Conservation (phyloP, 192 early-diverging fungal species). For the Dispira parvispora region DNA sequence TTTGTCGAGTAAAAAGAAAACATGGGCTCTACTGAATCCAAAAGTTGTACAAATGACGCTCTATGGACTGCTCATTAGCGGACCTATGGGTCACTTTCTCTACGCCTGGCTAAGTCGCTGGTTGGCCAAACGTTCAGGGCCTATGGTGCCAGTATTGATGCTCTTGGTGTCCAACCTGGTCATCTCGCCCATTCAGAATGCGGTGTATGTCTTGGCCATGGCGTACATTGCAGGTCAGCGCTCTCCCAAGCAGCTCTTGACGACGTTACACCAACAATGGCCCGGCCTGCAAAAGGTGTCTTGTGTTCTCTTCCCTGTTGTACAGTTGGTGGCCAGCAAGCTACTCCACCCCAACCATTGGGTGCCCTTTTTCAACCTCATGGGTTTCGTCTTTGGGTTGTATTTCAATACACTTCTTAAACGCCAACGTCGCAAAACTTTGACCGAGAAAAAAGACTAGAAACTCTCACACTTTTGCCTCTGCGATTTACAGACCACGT, state of each 20-base stretch:
- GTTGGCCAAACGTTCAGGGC: conserved; percentile 46
- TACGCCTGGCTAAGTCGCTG: conserved; percentile 59
- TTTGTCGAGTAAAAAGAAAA: conserved; percentile 13
- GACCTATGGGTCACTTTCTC: conserved; percentile 66
- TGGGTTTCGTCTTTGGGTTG: conserved; percentile 61
- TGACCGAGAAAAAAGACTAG: no score
- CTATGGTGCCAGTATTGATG: conserved; percentile 46
- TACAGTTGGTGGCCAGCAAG: conserved; percentile 62
- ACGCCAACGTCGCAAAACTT: conserved; percentile 10
- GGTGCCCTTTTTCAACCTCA: conserved; percentile 82
- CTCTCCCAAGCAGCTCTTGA: conserved; percentile 27
- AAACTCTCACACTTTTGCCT: no score
- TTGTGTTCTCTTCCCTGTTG: conserved; percentile 62
- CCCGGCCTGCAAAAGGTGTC: conserved; percentile 66
- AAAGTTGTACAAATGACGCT: conserved; percentile 64
- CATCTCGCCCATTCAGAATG: conserved; percentile 73
- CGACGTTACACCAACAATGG: conserved; percentile 38
- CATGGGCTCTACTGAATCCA: conserved; percentile 31
- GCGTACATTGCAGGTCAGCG: conserved; percentile 61
- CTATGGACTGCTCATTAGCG: conserved; percentile 64
- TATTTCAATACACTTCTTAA: conserved; percentile 66
- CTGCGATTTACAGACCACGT: no score
- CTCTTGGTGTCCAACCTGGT: conserved; percentile 59
- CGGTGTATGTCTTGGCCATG: conserved; percentile 75
- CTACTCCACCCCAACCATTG: conserved; percentile 60